Base-by-base conservation (phyloP, 495 filamentous ascomycete genomes). In the Chlorociboria aeruginascens region DNA sequence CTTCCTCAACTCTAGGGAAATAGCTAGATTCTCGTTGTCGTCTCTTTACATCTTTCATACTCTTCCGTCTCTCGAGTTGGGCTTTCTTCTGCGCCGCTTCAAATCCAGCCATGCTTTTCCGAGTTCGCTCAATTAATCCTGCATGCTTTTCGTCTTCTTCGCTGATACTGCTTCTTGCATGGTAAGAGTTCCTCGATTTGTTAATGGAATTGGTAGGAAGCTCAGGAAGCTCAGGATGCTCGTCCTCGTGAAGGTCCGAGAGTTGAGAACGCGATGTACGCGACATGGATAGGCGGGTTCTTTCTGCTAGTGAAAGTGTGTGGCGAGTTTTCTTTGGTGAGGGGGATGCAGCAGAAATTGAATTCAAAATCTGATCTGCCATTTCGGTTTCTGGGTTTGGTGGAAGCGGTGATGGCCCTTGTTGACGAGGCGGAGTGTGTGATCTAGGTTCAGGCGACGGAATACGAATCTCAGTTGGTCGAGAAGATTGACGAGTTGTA, bases 41-140 rank as follows among this genome's bases (percentile, higher is more conserved):
- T 57, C 54, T 73, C 71, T 54, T 65, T 59, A 38, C 61, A 53
- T 13, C 64, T 61, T 61, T 56, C 57, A 56, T 17, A 60, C 61
- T 73, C 52, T 51, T 77, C 67, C 53, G 74, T 74, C 62, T 77
- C 61, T 77, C 54, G 60, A 86, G 14, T 63, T 76, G 60, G 50
- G 77, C 70, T 57, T 71, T 69, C 55, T 73, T 66, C 42, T 66
- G 51, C 52, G 66, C 68, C 4, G 69, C 58, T 34, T 74, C 74
- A 49, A 70, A 74, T 8, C 70, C 69, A 12, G 81, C 85, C 81
- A 95, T 90, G 54, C 82, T 88, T 53, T 80, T 77, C n/a, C 85
- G 73, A 1, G 88, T 94, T 32, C 88, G 81, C 45, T 89, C 78
- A 30, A 79, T 67, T 12, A 95, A 73, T 50, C 69, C 68, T 0